These are phyloP conservation scores for Candida albicans DNA, from an alignment of 1,139 yeast species.

Conservation along the genomic window DNA sequence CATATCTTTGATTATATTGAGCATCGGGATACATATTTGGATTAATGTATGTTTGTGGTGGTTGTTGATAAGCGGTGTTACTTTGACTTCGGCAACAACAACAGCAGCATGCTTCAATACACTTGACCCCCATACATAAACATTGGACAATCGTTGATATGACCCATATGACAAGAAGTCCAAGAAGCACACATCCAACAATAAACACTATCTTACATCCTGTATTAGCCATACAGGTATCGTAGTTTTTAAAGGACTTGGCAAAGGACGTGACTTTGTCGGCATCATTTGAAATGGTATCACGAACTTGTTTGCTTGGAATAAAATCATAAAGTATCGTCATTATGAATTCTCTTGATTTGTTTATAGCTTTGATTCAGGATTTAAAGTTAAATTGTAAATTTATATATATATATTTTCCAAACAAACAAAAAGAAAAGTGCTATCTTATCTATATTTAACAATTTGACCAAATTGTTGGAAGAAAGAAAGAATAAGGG, in stretches of 20 bases:
- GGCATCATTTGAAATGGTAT: conserved; percentile 15
- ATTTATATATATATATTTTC: too few relatives aligned
- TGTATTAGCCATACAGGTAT: conserved; percentile 75
- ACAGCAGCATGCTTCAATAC: conserved; percentile 48
- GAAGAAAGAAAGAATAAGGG: too few relatives aligned
- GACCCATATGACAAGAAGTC: conserved; percentile 44
- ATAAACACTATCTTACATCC: conserved; percentile 77
- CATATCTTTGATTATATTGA: conserved; percentile 18
- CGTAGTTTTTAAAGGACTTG: conserved; percentile 64
- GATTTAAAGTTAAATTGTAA: conserved; percentile 4
- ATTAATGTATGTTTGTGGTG: conserved; percentile 27
- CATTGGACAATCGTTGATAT: conserved; percentile 44
- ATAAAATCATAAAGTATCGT: conserved; percentile 25
- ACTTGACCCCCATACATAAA: conserved; percentile 44
- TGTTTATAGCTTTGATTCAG: too few relatives aligned
- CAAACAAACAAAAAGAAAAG: too few relatives aligned
- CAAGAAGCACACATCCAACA: conserved; percentile 66
- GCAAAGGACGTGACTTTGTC: conserved; percentile 40
- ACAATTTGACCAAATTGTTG: background rate
- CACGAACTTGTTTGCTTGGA: conserved; percentile 15
- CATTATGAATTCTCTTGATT: too few relatives aligned
- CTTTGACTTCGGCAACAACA: conserved; percentile 35
- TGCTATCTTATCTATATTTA: background rate
- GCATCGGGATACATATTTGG: conserved; percentile 40
- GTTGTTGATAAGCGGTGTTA: conserved; percentile 6